Conservation (phyloP, 2,329 filamentous ascomycete genomes). For the Neonectria neomacrospora region DNA sequence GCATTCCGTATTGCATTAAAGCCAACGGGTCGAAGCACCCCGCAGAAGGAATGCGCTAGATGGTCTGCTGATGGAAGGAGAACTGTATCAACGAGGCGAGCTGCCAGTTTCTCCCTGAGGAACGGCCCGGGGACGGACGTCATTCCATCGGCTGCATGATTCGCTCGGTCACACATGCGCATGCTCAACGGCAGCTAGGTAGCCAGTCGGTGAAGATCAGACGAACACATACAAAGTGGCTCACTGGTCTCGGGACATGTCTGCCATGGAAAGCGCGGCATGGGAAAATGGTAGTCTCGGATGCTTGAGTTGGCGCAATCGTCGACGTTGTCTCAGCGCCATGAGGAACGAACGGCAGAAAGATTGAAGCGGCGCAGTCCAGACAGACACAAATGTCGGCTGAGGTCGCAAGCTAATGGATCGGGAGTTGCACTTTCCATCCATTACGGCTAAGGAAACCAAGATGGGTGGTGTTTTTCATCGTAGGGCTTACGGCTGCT, state of each 20-base stretch:
- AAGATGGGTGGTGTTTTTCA: background rate
- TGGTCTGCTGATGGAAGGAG: slow-evolving; percentile 16
- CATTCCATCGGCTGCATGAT: background rate
- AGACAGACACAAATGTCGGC: background rate
- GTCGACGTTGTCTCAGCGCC: slow-evolving; percentile 8
- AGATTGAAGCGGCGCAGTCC: slow-evolving; percentile 7
- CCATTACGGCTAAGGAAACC: slow-evolving; percentile 2
- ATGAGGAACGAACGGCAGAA: background rate
- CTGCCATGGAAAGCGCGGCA: background rate
- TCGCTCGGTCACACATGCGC: background rate
- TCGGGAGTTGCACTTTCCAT: background rate
- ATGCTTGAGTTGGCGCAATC: slow-evolving; percentile 15
- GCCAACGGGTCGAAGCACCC: slow-evolving; percentile 9
- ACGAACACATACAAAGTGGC: background rate
- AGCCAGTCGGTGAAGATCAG: background rate
- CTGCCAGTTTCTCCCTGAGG: background rate
- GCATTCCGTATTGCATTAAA: background rate
- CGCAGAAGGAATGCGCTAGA: slow-evolving; percentile 16
- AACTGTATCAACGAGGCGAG: slow-evolving; percentile 7
- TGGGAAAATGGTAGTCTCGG: slow-evolving; percentile 18
- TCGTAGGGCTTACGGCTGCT: background rate
- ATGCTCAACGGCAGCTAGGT: background rate
- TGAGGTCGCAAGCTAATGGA: background rate
- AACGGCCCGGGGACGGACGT: slow-evolving; percentile 11
- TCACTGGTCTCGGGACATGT: background rate